phyloP scores from a whole-genome alignment of 176 grass and related monocot species.

The Areca catechu region DNA sequence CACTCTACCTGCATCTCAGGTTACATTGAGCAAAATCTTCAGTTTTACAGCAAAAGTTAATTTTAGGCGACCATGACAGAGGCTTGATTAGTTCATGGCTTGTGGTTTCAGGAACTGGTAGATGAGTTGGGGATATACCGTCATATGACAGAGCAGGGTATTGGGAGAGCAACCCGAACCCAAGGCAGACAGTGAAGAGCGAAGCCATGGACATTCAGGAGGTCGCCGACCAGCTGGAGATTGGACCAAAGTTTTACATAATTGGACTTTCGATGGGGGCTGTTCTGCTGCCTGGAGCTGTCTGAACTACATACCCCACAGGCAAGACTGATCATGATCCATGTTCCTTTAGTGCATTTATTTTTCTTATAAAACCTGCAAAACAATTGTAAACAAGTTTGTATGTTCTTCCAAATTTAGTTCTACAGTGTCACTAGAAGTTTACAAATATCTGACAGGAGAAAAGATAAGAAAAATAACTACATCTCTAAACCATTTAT shows the following conservation, averaged over 20 bases:
- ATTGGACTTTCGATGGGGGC: slow-evolving; percentile 50
- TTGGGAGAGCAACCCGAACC: slow-evolving; percentile 56
- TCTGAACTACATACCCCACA: slow-evolving; percentile 60
- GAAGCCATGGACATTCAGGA: slow-evolving; percentile 50
- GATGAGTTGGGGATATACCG: slow-evolving; percentile 46
- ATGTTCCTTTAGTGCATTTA: too few relatives aligned
- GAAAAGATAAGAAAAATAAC: too few relatives aligned
- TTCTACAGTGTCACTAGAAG: too few relatives aligned
- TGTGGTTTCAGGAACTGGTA: slow-evolving; percentile 29
- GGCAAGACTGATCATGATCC: slow-evolving; percentile 12
- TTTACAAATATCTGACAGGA: too few relatives aligned
- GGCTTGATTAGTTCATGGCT: too few relatives aligned
- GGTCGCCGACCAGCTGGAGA: slow-evolving; percentile 38
- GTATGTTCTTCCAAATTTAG: too few relatives aligned
- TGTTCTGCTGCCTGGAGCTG: slow-evolving; percentile 49
- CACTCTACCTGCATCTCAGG: slow-evolving; percentile 29
- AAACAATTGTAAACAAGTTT: too few relatives aligned
- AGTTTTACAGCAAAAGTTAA: too few relatives aligned
- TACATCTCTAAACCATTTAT: too few relatives aligned
- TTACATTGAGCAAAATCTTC: background rate
- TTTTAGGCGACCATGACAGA: too few relatives aligned
- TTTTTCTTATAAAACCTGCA: too few relatives aligned
- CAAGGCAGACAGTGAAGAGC: slow-evolving; percentile 34
- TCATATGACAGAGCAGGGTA: slow-evolving; percentile 69
- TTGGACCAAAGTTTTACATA: slow-evolving; percentile 56